Percentiles rank a stretch among this genome's conserved stretches.
phyloP scores from a whole-genome alignment of 805 yeast genomes.

The Debaryomyces tyrocola region DNA sequence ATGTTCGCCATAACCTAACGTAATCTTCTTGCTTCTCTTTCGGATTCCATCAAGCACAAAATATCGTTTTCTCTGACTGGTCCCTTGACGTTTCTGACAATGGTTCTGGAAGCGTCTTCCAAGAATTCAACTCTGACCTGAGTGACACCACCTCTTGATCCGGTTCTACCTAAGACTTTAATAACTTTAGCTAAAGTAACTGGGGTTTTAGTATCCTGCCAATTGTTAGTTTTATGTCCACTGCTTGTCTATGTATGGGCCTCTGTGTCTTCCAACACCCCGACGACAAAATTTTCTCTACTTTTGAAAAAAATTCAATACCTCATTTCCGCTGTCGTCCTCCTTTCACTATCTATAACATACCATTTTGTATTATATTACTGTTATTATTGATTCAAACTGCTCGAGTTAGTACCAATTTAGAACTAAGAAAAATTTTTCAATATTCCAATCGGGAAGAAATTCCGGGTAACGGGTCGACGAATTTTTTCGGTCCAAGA shows the following conservation, averaged over 20 bases:
- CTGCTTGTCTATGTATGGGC: not conserved
- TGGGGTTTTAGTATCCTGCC: constrained; percentile 70
- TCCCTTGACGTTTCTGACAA: constrained; percentile 51
- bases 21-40: constrained; percentile 98
- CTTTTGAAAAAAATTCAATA: too few relatives aligned
- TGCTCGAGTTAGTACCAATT: not conserved
- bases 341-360: not conserved
- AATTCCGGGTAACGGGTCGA: constrained; percentile 2
- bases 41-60: constrained; percentile 99
- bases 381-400: not conserved
- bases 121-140: constrained; percentile 51
- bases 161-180: constrained; percentile 99
- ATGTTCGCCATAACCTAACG: constrained; percentile 40
- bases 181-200: constrained; percentile 99
- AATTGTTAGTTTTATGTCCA: constrained; percentile 9
- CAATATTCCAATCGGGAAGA: not conserved
- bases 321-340: too few relatives aligned
- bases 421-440: constrained; percentile 1
- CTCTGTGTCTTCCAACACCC: not conserved
- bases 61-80: constrained; percentile 74
- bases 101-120: constrained; percentile 49
- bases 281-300: too few relatives aligned
- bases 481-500: not conserved
- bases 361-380: constrained; percentile 3
- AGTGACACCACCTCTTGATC: constrained; percentile 96